Evolutionary conservation across 176 grass and related monocot species (phyloP).

Genomic region (Triticum turgidum): DNA sequence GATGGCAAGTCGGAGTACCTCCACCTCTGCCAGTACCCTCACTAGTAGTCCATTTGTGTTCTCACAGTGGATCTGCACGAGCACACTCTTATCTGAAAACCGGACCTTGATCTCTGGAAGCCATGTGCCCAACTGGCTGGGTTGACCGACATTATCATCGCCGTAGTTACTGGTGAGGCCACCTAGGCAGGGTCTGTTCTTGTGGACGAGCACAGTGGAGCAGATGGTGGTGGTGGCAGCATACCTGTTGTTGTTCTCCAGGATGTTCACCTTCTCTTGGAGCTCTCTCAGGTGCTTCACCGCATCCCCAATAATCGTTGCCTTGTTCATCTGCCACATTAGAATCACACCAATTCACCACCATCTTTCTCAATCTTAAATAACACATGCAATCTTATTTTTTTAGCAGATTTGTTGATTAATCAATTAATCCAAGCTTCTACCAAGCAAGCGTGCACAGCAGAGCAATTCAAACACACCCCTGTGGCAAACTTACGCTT

Average conservation of each 20-base stretch:
- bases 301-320: slow-evolving; percentile 70
- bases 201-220: slow-evolving; percentile 46
- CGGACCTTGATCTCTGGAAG: slow-evolving; percentile 66
- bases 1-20: slow-evolving; percentile 52
- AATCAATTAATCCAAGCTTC: not conserved
- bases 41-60: slow-evolving; percentile 51
- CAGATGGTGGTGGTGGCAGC: slow-evolving; percentile 1
- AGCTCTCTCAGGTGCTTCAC: slow-evolving; percentile 70
- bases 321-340: slow-evolving; percentile 73
- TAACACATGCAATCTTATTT: not conserved
- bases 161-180: not conserved
- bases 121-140: not conserved
- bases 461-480: too few relatives aligned
- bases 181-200: slow-evolving; percentile 15
- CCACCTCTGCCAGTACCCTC: slow-evolving; percentile 63
- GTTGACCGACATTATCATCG: not conserved
- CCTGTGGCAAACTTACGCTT: too few relatives aligned
- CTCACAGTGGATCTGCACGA: slow-evolving; percentile 66
- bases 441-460: not conserved
- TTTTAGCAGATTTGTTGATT: too few relatives aligned
- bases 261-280: slow-evolving; percentile 53
- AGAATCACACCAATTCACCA: not conserved
- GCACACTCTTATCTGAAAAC: slow-evolving; percentile 49
- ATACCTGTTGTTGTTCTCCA: slow-evolving; percentile 32
- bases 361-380: not conserved